phyloP scores from a whole-genome alignment of 768 basidiomycete genomes.

The Russula dissimulans region DNA sequence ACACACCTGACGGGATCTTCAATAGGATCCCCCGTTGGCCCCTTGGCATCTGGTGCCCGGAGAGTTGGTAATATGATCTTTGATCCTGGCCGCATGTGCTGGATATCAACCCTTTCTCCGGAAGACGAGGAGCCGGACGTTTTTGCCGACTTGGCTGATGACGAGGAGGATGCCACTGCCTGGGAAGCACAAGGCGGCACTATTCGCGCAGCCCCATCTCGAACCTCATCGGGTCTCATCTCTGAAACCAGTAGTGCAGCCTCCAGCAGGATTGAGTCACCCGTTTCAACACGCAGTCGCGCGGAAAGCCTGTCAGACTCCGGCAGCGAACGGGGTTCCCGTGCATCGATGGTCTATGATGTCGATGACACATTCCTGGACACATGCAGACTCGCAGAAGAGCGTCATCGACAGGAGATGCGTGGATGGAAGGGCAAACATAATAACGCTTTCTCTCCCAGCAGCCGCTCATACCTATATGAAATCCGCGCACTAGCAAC shows the following conservation, averaged over 20 bases:
- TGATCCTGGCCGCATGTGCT: slow-evolving; percentile 90
- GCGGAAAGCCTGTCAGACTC: slow-evolving; percentile 64
- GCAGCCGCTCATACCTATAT: slow-evolving; percentile 58
- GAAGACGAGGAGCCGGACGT: slow-evolving; percentile 94
- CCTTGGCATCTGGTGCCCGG: slow-evolving; percentile 68
- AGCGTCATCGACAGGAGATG: slow-evolving; percentile 76
- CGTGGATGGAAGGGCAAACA: slow-evolving; percentile 54
- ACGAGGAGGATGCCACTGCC: slow-evolving; percentile 68
- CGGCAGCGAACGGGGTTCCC: slow-evolving; percentile 70
- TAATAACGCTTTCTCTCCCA: slow-evolving; percentile 27
- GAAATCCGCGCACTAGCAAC: slow-evolving; percentile 82
- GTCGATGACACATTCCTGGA: slow-evolving; percentile 68
- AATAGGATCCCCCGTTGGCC: slow-evolving; percentile 66
- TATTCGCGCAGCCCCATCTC: slow-evolving; percentile 52
- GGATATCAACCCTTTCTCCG: slow-evolving; percentile 77
- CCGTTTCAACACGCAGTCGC: slow-evolving; percentile 54
- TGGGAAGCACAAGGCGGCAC: slow-evolving; percentile 74
- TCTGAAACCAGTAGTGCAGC: slow-evolving; percentile 26
- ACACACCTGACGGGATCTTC: slow-evolving; percentile 89
- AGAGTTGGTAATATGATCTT: slow-evolving; percentile 98
- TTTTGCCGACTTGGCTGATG: slow-evolving; percentile 88
- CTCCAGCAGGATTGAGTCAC: slow-evolving; percentile 32
- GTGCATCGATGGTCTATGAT: slow-evolving; percentile 70
- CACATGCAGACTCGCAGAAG: slow-evolving; percentile 67
- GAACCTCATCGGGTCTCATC: slow-evolving; percentile 3